Evolutionary conservation across 2,329 filamentous ascomycete species (phyloP), one percentile per base, ranked within the genome.

Genomic region (Elsinoe batatas): DNA sequence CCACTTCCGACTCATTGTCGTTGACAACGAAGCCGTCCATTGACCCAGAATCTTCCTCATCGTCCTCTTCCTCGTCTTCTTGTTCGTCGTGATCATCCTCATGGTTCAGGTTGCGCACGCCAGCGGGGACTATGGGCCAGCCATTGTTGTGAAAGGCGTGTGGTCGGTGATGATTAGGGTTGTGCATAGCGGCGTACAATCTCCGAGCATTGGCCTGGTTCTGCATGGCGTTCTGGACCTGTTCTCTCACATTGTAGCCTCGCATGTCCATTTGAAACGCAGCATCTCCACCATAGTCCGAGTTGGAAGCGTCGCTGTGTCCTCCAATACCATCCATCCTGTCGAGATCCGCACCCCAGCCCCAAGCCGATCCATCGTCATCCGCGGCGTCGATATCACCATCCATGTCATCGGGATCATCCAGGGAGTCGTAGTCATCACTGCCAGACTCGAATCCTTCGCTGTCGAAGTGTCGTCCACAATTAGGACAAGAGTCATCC

Each of bases 401-500:
- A 18, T 59, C 57, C 49, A 58, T 56, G 1, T 59, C 60, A 13
- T 61, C 61, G 2, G 26, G 26, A 30, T 44, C 40, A 11, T 61
- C 60, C 33, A 61, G 56, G 18, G 57, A 56, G 58, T 73, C 69
- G 18, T 67, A 70, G 57, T 69, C 67, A 15, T 73, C 71, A 56
- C 73, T 71, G 54, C 74, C 74, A 56, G 71, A 76, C 62, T 73
- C 74, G 55, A 69, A 70, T 1, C 65, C 67, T 63, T 77, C 75
- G 18, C 75, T 71, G 51, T 75, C 72, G 53, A 77, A 79, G 50
- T 78, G 75, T 57, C 73, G 59, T 6, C 71, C 71, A 58, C 83
- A 87, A 17, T 74, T 70, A 18, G 64, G 59, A 62, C 83, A 87
- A 62, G 67, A 61, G 56, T 79, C 79, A 42, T 82, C 80, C 64